Percentiles rank a stretch among this genome's conserved stretches.
Evolutionary conservation across 2,329 filamentous ascomycete species (phyloP).

Genomic region (Raffaelea ambrosiae): DNA sequence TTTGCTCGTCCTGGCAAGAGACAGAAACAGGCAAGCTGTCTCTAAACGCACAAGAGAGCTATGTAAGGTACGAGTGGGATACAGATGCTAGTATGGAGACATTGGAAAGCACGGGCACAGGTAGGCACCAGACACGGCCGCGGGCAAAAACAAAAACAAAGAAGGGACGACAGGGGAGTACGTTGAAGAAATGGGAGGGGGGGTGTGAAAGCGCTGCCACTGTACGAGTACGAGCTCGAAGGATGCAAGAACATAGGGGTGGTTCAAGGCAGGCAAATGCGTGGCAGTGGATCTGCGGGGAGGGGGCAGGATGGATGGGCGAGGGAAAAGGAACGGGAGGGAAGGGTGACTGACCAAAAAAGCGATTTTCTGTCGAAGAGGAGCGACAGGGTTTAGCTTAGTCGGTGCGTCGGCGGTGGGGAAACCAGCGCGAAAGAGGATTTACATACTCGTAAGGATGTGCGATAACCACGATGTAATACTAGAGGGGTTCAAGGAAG

Average conservation of each 20-base stretch:
- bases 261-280: background rate
- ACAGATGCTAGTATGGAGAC: background rate
- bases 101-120: background rate
- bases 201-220: background rate
- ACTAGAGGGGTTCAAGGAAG: no score
- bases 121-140: background rate
- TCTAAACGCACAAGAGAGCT: no score
- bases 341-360: background rate
- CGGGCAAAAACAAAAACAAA: background rate
- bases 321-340: background rate
- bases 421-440: background rate
- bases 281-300: slow-evolving; percentile 10
- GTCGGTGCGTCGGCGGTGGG: background rate
- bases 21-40: no score
- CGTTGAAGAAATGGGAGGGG: background rate
- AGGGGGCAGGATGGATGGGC: no score
- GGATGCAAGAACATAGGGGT: background rate
- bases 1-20: no score
- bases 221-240: no score
- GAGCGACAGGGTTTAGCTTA: background rate
- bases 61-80: no score
- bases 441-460: background rate
- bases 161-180: background rate
- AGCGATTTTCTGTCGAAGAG: no score
- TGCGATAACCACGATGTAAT: no score